Conservation (phyloP, 495 filamentous ascomycete species). For the Penicillium cosmopolitanum region DNA sequence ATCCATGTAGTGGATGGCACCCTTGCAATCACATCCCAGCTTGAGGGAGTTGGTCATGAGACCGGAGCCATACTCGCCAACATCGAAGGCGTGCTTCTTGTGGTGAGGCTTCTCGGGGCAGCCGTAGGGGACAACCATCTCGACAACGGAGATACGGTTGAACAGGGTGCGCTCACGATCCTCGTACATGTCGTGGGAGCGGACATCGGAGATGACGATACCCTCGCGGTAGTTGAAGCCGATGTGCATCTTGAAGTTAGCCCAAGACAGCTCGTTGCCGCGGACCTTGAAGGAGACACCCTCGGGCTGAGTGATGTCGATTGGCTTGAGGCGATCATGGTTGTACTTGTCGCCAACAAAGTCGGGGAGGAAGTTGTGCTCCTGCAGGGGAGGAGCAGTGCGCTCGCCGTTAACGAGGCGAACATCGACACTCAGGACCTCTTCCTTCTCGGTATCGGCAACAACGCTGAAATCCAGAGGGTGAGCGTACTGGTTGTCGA, state of each 20-base stretch:
- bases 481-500: slow-evolving; percentile 49
- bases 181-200: slow-evolving; percentile 85
- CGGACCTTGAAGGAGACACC: slow-evolving; percentile 46
- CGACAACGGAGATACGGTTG: slow-evolving; percentile 88
- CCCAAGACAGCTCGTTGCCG: slow-evolving; percentile 43
- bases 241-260: slow-evolving; percentile 51
- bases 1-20: slow-evolving; percentile 88
- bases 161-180: slow-evolving; percentile 80
- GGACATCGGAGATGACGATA: slow-evolving; percentile 88
- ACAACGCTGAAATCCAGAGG: slow-evolving; percentile 43
- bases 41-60: slow-evolving; percentile 95
- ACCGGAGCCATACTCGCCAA: slow-evolving; percentile 91
- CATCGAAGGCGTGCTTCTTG: slow-evolving; percentile 91
- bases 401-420: slow-evolving; percentile 76
- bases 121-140: slow-evolving; percentile 97
- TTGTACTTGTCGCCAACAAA: slow-evolving; percentile 40
- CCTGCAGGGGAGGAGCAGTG: slow-evolving; percentile 54
- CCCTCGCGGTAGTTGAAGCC: slow-evolving; percentile 95
- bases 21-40: slow-evolving; percentile 94
- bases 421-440: slow-evolving; percentile 89
- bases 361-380: slow-evolving; percentile 57
- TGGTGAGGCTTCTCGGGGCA: slow-evolving; percentile 93
- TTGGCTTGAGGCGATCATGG: slow-evolving; percentile 42
- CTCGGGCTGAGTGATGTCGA: slow-evolving; percentile 44
- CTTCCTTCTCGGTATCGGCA: slow-evolving; percentile 78